phyloP scores from a whole-genome alignment of 192 early-diverging fungal genomes.

The Entophlyctis luteolus region DNA sequence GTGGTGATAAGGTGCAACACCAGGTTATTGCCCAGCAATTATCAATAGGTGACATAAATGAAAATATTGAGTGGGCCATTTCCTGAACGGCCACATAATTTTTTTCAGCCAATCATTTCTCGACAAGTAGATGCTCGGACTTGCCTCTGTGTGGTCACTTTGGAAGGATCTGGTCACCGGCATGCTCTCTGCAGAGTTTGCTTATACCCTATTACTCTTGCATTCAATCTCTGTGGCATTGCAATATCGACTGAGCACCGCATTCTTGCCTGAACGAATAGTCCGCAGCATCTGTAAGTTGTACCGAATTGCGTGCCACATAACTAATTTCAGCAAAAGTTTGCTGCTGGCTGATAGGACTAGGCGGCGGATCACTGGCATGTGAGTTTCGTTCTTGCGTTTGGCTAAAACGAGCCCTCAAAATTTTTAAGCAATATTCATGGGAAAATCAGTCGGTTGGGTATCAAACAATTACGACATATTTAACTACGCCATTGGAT shows the following conservation, averaged over 20 bases:
- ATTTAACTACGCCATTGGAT: constrained; percentile 29
- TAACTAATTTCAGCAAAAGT: neutral
- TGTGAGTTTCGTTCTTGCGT: too few relatives aligned
- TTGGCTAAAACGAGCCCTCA: too few relatives aligned
- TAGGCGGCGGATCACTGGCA: constrained; percentile 35
- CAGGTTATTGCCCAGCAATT: too few relatives aligned
- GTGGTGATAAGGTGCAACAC: too few relatives aligned
- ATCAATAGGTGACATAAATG: too few relatives aligned
- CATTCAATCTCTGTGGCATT: constrained; percentile 15
- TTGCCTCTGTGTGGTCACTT: too few relatives aligned
- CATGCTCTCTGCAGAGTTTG: neutral
- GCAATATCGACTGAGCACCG: neutral
- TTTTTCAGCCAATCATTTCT: too few relatives aligned
- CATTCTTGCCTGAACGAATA: neutral
- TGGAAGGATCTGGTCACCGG: constrained; percentile 4
- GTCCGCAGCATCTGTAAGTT: constrained; percentile 5
- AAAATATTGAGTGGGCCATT: too few relatives aligned
- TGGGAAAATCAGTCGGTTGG: constrained; percentile 30
- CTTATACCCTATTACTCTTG: neutral
- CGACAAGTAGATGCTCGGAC: too few relatives aligned
- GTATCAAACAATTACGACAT: constrained; percentile 27
- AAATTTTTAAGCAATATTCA: constrained; percentile 33
- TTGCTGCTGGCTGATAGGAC: neutral
- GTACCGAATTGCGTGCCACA: neutral
- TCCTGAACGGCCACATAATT: too few relatives aligned